Evolutionary conservation across 345 rosid species (phyloP), one percentile per base, ranked within the genome.

Genomic region (Moricandia moricandioides): DNA sequence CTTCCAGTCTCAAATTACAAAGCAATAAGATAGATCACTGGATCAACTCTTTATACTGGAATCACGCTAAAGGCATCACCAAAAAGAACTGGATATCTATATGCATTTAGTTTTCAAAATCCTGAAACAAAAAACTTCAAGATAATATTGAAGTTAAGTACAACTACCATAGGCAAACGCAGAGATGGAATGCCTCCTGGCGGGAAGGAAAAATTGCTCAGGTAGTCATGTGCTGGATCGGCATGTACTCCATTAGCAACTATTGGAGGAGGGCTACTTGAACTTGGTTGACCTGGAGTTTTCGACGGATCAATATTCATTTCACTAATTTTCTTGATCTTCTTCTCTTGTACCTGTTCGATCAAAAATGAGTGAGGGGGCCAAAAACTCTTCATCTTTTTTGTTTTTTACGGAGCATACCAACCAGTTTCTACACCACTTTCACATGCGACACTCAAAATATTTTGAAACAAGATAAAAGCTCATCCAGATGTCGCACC

Each of bases 331-430:
- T 90, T 89, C 88, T 89, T 93, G 68, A 93, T 82, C 88, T 93
- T 91, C 84, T 93, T 93, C 83, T 93, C 98, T 79, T 91, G 97
- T 59, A 93, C 93, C 98, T 93, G 87, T 70, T 79, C 70, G 21
- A 74, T 65, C 16, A 29, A 31, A 63, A 70, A 64, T 16, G 67
- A 55, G 60, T 43, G 45, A 43, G 47, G 27, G 58, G 60, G 3
- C 16, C 16, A 66, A 65, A 49, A 11, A 39, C 16, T 7, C 5
- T 8, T 12, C 40, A 52, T 65, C 11, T 1, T 55, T 11, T 45
- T 11, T 16, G 34, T 16, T 24, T 57, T 35, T 45, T 70, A 27
- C 55, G 1, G 21, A n/a, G 13, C 30, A 40, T 16, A 45, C 21
- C 7, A 27, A 18, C 29, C 58, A 72, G 65, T 49, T 77, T 34